A percentile compares a stretch with the other conserved stretches of the same genome.
phyloP scores from a whole-genome alignment of 2,329 filamentous ascomycete species.

The Bipolaris sorokiniana region DNA sequence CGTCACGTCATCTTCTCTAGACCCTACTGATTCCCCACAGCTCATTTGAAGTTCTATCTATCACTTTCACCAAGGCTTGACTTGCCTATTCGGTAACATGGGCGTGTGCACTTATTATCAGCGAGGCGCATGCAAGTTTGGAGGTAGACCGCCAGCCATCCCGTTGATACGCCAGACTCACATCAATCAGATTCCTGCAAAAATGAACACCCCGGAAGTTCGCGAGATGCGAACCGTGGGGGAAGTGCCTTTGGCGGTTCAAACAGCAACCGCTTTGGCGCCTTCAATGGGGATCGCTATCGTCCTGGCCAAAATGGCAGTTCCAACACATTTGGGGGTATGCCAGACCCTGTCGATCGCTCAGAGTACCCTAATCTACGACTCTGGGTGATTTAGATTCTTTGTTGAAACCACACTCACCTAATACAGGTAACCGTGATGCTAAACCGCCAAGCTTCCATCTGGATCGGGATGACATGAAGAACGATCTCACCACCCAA shows the following conservation, averaged over 20 bases:
- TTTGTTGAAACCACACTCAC: background rate
- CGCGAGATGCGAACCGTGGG: constrained; percentile 36
- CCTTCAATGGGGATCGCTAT: constrained; percentile 50
- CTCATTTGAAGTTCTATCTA: constrained; percentile 9
- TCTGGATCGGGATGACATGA: constrained; percentile 41
- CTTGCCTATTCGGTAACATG: constrained; percentile 36
- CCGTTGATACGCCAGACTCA: constrained; percentile 11
- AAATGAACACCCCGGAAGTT: constrained; percentile 63
- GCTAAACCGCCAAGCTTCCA: constrained; percentile 30
- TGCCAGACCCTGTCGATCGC: constrained; percentile 14
- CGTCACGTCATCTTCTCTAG: constrained; percentile 7
- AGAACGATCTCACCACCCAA: constrained; percentile 69
- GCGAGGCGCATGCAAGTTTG: constrained; percentile 69
- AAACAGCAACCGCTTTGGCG: constrained; percentile 61
- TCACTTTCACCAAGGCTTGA: background rate
- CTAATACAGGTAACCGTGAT: constrained; percentile 25
- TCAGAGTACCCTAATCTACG: background rate
- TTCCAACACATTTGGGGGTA: constrained; percentile 49
- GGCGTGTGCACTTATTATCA: constrained; percentile 68
- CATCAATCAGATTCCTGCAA: constrained; percentile 61
- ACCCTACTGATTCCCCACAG: constrained; percentile 24
- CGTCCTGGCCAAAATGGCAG: constrained; percentile 40
- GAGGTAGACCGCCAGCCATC: constrained; percentile 56
- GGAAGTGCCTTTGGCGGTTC: constrained; percentile 34
- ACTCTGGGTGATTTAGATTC: background rate